These are phyloP conservation scores for Mariannaea sp. DNA, from an alignment of 2,329 filamentous ascomycete species.

Conservation along the genomic window DNA sequence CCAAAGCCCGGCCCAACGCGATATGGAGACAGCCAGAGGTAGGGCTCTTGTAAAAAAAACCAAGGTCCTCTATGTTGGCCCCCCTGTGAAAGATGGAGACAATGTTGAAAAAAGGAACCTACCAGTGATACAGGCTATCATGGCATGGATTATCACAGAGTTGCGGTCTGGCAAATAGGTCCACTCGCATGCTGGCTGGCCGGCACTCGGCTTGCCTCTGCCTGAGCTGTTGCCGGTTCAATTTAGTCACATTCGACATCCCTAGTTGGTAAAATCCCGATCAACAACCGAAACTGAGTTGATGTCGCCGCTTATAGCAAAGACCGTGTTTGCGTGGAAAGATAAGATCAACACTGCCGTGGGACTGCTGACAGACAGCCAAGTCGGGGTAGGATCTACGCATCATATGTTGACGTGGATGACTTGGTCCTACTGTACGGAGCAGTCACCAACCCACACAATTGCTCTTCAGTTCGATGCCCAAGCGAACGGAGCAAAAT, in stretches of 20 bases:
- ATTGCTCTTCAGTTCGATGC: not conserved
- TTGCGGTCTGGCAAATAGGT: conserved; percentile 15
- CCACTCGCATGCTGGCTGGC: not conserved
- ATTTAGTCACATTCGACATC: not conserved
- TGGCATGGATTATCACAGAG: conserved; percentile 8
- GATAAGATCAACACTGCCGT: conserved; percentile 13
- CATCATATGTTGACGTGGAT: conserved; percentile 15
- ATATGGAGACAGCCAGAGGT: not conserved
- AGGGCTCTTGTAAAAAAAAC: not conserved
- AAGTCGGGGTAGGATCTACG: conserved; percentile 33
- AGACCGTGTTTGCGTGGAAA: conserved; percentile 7
- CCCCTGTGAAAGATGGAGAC: conserved; percentile 14
- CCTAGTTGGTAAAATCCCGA: conserved; percentile 5
- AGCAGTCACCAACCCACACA: conserved; percentile 17
- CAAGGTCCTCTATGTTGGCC: not conserved
- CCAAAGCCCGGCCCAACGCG: not conserved
- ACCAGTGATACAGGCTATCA: conserved; percentile 12
- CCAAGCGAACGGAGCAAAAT: not conserved
- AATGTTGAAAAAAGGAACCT: conserved; percentile 7
- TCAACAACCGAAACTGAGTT: conserved; percentile 6
- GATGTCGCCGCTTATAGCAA: conserved; percentile 23
- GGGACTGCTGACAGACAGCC: conserved; percentile 24
- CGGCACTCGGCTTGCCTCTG: not conserved
- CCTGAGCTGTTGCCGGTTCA: not conserved
- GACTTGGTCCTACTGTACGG: conserved; percentile 13